These are phyloP conservation scores for Boletus sp. DNA, from an alignment of 768 basidiomycete species.

Conservation along the genomic window DNA sequence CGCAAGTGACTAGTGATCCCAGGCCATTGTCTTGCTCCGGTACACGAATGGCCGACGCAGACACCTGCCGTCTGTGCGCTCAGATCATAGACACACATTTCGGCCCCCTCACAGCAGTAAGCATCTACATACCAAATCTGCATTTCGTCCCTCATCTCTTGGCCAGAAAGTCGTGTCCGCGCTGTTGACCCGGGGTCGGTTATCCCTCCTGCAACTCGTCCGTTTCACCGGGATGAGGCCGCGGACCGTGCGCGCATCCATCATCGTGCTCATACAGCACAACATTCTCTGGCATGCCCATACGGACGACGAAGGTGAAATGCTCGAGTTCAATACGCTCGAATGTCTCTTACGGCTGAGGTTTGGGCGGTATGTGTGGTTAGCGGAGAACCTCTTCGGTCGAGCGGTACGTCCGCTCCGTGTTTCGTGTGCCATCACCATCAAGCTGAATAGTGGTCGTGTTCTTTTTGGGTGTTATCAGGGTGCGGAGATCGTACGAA, in stretches of 20 bases:
- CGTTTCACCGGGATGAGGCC: slow-evolving; percentile 67
- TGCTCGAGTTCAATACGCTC: slow-evolving; percentile 77
- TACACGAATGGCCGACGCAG: slow-evolving; percentile 56
- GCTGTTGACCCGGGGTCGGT: slow-evolving; percentile 77
- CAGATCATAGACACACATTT: slow-evolving; percentile 66
- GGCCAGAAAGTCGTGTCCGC: slow-evolving; percentile 66
- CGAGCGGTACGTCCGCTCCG: slow-evolving; percentile 48
- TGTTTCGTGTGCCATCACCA: background rate
- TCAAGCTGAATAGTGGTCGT: background rate
- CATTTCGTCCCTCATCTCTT: background rate
- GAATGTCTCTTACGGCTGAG: slow-evolving; percentile 80
- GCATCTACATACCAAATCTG: slow-evolving; percentile 16
- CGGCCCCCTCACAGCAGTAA: slow-evolving; percentile 62
- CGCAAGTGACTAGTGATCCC: background rate
- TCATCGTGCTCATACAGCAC: slow-evolving; percentile 85
- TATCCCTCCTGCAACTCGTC: slow-evolving; percentile 65
- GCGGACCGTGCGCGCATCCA: slow-evolving; percentile 61
- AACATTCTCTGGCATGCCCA: slow-evolving; percentile 86
- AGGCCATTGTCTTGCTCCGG: background rate
- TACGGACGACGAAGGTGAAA: slow-evolving; percentile 66
- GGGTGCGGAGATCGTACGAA: slow-evolving; percentile 74
- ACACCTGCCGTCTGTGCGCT: slow-evolving; percentile 56
- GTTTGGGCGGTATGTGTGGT: slow-evolving; percentile 79
- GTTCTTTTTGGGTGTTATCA: slow-evolving; percentile 24
- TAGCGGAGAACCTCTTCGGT: slow-evolving; percentile 70